A percentile compares a stretch with the other conserved stretches of the same genome.
Evolutionary conservation across 2,329 filamentous ascomycete genomes (phyloP).

Genomic region (Albophoma yamanashiensis): DNA sequence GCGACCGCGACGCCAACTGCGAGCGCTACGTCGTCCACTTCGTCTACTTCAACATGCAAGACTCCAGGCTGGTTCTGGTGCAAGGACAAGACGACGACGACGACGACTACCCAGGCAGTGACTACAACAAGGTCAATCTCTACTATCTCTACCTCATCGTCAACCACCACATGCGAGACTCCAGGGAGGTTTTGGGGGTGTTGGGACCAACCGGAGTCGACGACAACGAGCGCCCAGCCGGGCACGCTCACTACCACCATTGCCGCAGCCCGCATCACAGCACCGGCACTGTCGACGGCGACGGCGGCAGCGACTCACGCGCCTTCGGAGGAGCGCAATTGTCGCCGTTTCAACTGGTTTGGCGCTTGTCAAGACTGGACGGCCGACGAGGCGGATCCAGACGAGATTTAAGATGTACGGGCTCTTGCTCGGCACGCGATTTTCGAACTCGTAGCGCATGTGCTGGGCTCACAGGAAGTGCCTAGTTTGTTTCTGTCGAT

Average conservation of each 20-base stretch:
- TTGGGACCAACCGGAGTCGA: conserved; percentile 27
- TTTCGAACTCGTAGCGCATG: neutral
- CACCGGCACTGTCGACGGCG: conserved; percentile 19
- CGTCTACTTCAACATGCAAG: conserved; percentile 43
- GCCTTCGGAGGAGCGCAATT: conserved; percentile 17
- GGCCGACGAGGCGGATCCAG: conserved; percentile 12
- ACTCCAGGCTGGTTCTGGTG: conserved; percentile 59
- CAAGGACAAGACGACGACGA: conserved; percentile 33
- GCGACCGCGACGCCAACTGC: conserved; percentile 24
- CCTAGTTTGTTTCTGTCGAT: neutral
- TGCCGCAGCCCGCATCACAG: conserved; percentile 17
- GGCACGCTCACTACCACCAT: conserved; percentile 11
- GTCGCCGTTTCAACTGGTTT: conserved; percentile 27
- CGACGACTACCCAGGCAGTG: conserved; percentile 19
- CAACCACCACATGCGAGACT: conserved; percentile 32
- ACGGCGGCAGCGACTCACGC: conserved; percentile 14
- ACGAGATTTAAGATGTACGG: conserved; percentile 17
- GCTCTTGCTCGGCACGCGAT: neutral
- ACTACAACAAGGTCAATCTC: conserved; percentile 15
- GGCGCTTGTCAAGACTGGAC: conserved; percentile 30
- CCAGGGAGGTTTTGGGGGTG: conserved; percentile 50
- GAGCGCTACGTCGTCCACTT: conserved; percentile 31
- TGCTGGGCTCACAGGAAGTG: neutral
- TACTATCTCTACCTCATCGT: conserved; percentile 10
- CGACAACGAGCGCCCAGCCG: conserved; percentile 10